A percentile compares a stretch with the other conserved stretches of the same genome.
Conservation (phyloP, 306 rosid species). For the Lathyrus sativus region DNA sequence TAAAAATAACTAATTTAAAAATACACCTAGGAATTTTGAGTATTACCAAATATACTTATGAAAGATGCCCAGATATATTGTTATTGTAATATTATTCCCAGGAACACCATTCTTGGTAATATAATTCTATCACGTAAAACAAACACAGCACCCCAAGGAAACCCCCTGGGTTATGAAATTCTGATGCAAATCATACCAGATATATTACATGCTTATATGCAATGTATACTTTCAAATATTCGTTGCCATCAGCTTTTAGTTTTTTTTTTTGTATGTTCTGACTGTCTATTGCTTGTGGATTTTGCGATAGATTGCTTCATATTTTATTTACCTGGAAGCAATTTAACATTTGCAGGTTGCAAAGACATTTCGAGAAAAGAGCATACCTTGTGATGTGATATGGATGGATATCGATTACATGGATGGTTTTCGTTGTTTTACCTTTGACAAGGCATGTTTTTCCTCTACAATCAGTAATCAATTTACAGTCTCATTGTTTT, state of each 20-base stretch:
- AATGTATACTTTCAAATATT: slow-evolving; percentile 28
- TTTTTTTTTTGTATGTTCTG: slow-evolving; percentile 15
- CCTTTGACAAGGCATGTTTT: slow-evolving; percentile 72
- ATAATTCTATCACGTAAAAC: neutral
- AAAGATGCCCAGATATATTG: neutral
- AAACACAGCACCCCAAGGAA: neutral
- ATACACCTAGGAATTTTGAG: neutral
- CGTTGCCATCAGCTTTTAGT: neutral
- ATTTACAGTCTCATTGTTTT: slow-evolving; percentile 19
- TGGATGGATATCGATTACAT: slow-evolving; percentile 98
- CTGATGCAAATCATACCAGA: neutral
- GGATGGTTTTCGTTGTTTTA: slow-evolving; percentile 95
- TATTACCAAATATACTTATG: neutral
- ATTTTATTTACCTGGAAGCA: slow-evolving; percentile 29
- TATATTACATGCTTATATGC: slow-evolving; percentile 1
- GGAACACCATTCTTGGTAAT: slow-evolving; percentile 2
- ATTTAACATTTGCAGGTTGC: slow-evolving; percentile 63
- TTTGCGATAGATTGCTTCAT: slow-evolving; percentile 5
- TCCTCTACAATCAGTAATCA: slow-evolving; percentile 14
- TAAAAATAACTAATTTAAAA: neutral
- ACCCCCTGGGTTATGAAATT: slow-evolving; percentile 2
- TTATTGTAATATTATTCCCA: neutral
- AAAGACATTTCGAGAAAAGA: slow-evolving; percentile 65
- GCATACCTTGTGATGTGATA: slow-evolving; percentile 84
- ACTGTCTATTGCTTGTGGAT: neutral